Percentiles rank a stretch among this genome's conserved stretches.
phyloP scores from a whole-genome alignment of 164 flowering plant genomes.

The Tetracentron sinense region DNA sequence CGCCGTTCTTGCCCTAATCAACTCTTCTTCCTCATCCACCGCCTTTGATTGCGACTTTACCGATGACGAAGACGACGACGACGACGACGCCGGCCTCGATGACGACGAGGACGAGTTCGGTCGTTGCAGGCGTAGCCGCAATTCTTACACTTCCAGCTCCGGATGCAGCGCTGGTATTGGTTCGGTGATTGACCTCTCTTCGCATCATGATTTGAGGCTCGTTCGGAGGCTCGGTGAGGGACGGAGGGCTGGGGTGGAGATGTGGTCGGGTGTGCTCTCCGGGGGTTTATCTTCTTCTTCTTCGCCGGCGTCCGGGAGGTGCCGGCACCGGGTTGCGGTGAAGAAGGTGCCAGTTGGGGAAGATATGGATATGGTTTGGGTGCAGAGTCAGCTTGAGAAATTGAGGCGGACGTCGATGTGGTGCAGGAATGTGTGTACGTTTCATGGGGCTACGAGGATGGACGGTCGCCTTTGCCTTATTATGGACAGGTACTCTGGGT shows the following conservation, averaged over 20 bases:
- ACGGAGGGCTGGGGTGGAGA: slow-evolving; percentile 55
- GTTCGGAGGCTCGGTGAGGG: slow-evolving; percentile 53
- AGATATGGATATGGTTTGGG: slow-evolving; percentile 70
- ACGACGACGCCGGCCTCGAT: slow-evolving; percentile 18
- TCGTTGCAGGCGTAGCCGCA: slow-evolving; percentile 22
- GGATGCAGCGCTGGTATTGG: slow-evolving; percentile 35
- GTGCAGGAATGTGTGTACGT: slow-evolving; percentile 94
- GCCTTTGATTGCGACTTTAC: slow-evolving; percentile 37
- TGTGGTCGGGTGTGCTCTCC: slow-evolving; percentile 57
- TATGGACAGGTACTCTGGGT: slow-evolving; percentile 81
- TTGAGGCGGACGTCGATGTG: slow-evolving; percentile 78
- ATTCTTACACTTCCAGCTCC: slow-evolving; percentile 39
- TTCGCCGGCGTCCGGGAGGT: slow-evolving; percentile 22
- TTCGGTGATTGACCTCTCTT: slow-evolving; percentile 50
- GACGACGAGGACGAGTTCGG: slow-evolving; percentile 28
- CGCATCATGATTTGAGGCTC: slow-evolving; percentile 56
- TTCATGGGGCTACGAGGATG: slow-evolving; percentile 72
- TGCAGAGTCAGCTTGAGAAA: slow-evolving; percentile 68
- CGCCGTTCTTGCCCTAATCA: slow-evolving; percentile 65
- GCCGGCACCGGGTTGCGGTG: slow-evolving; percentile 75
- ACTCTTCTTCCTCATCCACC: slow-evolving; percentile 25
- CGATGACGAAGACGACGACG: slow-evolving; percentile 46
- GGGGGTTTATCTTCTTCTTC: slow-evolving; percentile 5
- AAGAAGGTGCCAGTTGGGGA: slow-evolving; percentile 67
- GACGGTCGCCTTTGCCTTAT: slow-evolving; percentile 63